Conservation (phyloP, 768 basidiomycete species). For the Phylloporus sp. region DNA sequence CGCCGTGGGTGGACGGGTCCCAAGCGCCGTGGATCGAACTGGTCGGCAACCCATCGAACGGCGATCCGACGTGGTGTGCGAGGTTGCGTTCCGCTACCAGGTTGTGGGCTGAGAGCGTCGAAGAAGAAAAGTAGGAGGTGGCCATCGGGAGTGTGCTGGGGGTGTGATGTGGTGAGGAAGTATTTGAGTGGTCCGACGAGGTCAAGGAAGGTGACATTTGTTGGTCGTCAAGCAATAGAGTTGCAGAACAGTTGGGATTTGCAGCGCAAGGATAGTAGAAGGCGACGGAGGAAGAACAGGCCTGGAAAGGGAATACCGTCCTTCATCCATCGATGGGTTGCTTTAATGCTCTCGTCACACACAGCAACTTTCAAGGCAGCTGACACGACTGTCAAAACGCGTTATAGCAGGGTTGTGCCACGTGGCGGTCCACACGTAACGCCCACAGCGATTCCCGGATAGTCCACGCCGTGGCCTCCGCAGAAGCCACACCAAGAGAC, state of each 20-base stretch:
- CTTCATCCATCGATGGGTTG: slow-evolving; percentile 6
- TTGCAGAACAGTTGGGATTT: slow-evolving; percentile 26
- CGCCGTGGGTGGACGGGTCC: slow-evolving; percentile 19
- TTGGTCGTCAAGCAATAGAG: slow-evolving; percentile 31
- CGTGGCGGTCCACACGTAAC: slow-evolving; percentile 17
- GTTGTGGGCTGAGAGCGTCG: not conserved
- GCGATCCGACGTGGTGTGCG: not conserved
- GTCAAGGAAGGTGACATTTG: slow-evolving; percentile 31
- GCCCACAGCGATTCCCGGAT: not conserved
- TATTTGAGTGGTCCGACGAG: slow-evolving; percentile 26
- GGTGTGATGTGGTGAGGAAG: slow-evolving; percentile 3
- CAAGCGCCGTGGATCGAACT: not conserved
- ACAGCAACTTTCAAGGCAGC: slow-evolving; percentile 19
- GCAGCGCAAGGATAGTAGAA: slow-evolving; percentile 23
- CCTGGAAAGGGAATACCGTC: slow-evolving; percentile 15
- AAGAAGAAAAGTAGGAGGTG: not conserved
- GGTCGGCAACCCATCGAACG: not conserved
- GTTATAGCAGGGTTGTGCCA: slow-evolving; percentile 15
- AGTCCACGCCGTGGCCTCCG: not conserved
- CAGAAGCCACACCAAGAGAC: not conserved
- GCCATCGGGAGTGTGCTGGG: slow-evolving; percentile 13
- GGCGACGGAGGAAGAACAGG: slow-evolving; percentile 13
- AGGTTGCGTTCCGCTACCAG: not conserved
- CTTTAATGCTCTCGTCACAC: slow-evolving; percentile 27
- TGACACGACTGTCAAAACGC: slow-evolving; percentile 12